Conservation (phyloP, 768 basidiomycete genomes). For the Agaricus blazei region DNA sequence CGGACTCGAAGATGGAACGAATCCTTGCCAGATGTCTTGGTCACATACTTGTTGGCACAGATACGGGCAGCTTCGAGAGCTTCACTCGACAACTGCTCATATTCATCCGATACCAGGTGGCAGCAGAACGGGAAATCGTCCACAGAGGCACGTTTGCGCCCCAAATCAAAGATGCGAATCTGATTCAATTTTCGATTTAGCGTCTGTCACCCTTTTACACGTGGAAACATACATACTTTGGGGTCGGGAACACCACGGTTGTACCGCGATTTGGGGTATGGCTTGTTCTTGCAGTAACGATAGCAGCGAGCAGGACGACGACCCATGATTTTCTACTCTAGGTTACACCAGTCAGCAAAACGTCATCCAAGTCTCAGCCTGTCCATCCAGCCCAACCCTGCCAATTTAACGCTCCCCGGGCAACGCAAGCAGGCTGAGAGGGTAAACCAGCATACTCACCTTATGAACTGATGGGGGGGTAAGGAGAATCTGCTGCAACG, state of each 20-base stretch:
- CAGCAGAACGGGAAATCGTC: conserved; percentile 98
- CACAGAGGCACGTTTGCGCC: conserved; percentile 92
- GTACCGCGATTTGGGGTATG: conserved; percentile 92
- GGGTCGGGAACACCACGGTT: conserved; percentile 98
- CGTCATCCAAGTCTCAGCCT: conserved; percentile 11
- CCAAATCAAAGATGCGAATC: conserved; percentile 96
- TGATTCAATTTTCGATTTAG: conserved; percentile 21
- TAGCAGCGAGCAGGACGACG: conserved; percentile 97
- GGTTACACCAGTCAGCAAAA: not conserved
- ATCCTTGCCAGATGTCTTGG: conserved; percentile 97
- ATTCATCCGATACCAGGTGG: conserved; percentile 96
- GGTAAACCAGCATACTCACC: conserved; percentile 17
- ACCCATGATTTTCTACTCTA: conserved; percentile 59
- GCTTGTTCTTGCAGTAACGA: conserved; percentile 99
- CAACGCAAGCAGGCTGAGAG: too few species aligned
- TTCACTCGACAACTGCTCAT: conserved; percentile 93
- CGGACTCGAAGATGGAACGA: conserved; percentile 98
- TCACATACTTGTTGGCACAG: conserved; percentile 99
- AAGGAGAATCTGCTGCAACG: not conserved
- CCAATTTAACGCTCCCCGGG: not conserved
- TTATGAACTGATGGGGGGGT: conserved; percentile 10
- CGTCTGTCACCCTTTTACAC: not conserved
- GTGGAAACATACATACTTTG: conserved; percentile 56
- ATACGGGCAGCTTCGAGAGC: conserved; percentile 98
- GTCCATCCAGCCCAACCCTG: conserved; percentile 8